Conservation (phyloP, 441 rosid species). For the Biscutella auriculata region DNA sequence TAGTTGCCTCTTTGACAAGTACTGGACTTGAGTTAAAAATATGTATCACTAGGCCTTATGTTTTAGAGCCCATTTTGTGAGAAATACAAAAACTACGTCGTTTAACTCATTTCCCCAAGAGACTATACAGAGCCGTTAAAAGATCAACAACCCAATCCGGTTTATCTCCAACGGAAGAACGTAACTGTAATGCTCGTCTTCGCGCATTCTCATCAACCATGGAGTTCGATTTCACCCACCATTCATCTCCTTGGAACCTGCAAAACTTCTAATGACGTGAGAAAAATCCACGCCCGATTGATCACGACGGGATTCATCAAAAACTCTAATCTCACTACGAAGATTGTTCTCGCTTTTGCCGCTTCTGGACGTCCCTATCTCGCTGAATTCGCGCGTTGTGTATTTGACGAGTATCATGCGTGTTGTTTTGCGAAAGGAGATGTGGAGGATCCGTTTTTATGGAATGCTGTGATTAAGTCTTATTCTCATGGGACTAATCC, state of each 20-base stretch:
- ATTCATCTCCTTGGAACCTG: constrained; percentile 36
- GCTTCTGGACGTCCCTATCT: constrained; percentile 35
- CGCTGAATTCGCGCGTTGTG: constrained; percentile 40
- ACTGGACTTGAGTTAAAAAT: background rate
- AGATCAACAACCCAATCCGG: constrained; percentile 11
- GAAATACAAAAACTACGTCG: background rate
- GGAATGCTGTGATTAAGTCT: constrained; percentile 67
- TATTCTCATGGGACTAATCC: constrained; percentile 64
- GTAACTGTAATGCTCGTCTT: constrained; percentile 30
- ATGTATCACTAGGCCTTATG: background rate
- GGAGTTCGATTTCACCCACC: constrained; percentile 44
- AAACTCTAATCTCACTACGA: constrained; percentile 37
- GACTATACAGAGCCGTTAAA: constrained; percentile 7
- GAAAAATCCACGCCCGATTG: constrained; percentile 46
- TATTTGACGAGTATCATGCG: constrained; percentile 32
- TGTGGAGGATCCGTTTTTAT: constrained; percentile 45
- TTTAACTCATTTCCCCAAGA: background rate
- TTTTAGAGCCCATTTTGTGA: background rate
- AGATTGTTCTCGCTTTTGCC: constrained; percentile 39
- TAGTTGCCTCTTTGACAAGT: too few relatives aligned
- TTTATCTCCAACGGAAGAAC: constrained; percentile 6
- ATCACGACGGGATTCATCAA: constrained; percentile 47
- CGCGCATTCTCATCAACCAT: constrained; percentile 37
- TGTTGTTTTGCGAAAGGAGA: too few relatives aligned
- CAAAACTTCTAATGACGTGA: constrained; percentile 29